These are phyloP conservation scores for Hirschioporus abietinus DNA, from an alignment of 768 basidiomycete genomes.

Conservation along the genomic window DNA sequence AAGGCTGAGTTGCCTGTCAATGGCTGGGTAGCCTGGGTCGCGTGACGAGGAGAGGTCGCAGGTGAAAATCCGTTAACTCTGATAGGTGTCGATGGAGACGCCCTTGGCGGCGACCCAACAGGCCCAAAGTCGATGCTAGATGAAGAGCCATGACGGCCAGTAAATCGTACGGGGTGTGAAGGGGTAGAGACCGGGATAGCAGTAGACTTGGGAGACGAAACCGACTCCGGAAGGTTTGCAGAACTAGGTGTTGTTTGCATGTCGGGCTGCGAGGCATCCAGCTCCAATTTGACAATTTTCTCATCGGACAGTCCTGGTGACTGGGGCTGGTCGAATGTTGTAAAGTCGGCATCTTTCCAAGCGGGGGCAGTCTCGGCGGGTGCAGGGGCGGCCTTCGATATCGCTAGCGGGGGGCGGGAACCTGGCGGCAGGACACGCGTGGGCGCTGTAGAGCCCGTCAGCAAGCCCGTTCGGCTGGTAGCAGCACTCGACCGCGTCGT, in stretches of 20 bases:
- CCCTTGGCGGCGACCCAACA: constrained; percentile 72
- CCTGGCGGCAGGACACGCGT: constrained; percentile 43
- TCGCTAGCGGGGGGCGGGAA: constrained; percentile 55
- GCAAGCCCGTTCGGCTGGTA: constrained; percentile 26
- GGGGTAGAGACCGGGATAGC: constrained; percentile 49
- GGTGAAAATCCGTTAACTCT: constrained; percentile 47
- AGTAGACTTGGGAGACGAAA: constrained; percentile 21
- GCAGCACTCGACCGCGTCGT: constrained; percentile 16
- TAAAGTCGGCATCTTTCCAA: constrained; percentile 69
- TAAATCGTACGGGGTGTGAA: constrained; percentile 44
- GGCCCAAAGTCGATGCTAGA: constrained; percentile 64
- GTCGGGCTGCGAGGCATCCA: constrained; percentile 14
- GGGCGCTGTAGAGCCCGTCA: constrained; percentile 65
- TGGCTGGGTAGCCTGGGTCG: constrained; percentile 25
- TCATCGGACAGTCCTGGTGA: constrained; percentile 32
- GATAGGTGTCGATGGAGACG: constrained; percentile 31
- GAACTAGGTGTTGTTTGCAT: constrained; percentile 12
- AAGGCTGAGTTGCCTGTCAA: constrained; percentile 61
- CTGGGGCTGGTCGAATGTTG: constrained; percentile 61
- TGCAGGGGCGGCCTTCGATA: constrained; percentile 66
- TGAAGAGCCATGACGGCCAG: constrained; percentile 29
- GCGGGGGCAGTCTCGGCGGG: constrained; percentile 79
- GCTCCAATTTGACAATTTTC: constrained; percentile 8
- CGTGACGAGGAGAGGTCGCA: constrained; percentile 49
- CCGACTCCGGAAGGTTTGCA: constrained; percentile 24